Evolutionary conservation across 1,139 yeast genomes (phyloP).

Genomic region (Nematodospora anomalae): DNA sequence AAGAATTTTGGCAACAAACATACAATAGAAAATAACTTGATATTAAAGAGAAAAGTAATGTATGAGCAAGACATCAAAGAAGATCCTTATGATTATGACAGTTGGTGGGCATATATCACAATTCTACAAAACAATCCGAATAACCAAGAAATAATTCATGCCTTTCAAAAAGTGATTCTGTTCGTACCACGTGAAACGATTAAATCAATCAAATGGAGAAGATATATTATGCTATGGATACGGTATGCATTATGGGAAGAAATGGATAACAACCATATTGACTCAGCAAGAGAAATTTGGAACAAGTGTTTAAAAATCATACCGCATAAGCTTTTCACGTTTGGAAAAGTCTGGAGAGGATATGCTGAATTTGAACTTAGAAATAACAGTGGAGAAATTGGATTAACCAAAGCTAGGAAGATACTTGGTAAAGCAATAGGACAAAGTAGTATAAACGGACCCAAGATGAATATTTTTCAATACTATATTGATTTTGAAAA

Average conservation of each 20-base stretch:
- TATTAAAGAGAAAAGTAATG: conserved; percentile 52
- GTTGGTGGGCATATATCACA: conserved; percentile 77
- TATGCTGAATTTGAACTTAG: conserved; percentile 77
- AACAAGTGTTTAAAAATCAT: conserved; percentile 46
- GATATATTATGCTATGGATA: conserved; percentile 72
- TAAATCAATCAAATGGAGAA: conserved; percentile 59
- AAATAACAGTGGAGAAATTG: conserved; percentile 30
- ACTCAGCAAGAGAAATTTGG: conserved; percentile 53
- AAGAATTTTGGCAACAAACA: conserved; percentile 60
- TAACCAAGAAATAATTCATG: conserved; percentile 16
- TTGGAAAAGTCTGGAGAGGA: conserved; percentile 73
- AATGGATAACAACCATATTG: conserved; percentile 41
- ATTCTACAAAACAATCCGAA: conserved; percentile 32
- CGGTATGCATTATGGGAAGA: conserved; percentile 68
- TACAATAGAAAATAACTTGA: conserved; percentile 52
- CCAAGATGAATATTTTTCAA: conserved; percentile 59
- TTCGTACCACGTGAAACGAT: conserved; percentile 37
- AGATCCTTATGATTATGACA: conserved; percentile 63
- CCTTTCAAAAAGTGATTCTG: conserved; percentile 48
- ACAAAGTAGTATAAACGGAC: conserved; percentile 34
- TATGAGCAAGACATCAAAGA: conserved; percentile 29
- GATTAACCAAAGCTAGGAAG: conserved; percentile 58
- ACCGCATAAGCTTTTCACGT: conserved; percentile 62
- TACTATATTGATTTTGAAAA: conserved; percentile 63
- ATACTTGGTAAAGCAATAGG: conserved; percentile 77